A percentile compares a stretch with the other conserved stretches of the same genome.
These are phyloP conservation scores for Mucor mucedo DNA, from an alignment of 371 early-diverging fungal genomes.

Conservation along the genomic window DNA sequence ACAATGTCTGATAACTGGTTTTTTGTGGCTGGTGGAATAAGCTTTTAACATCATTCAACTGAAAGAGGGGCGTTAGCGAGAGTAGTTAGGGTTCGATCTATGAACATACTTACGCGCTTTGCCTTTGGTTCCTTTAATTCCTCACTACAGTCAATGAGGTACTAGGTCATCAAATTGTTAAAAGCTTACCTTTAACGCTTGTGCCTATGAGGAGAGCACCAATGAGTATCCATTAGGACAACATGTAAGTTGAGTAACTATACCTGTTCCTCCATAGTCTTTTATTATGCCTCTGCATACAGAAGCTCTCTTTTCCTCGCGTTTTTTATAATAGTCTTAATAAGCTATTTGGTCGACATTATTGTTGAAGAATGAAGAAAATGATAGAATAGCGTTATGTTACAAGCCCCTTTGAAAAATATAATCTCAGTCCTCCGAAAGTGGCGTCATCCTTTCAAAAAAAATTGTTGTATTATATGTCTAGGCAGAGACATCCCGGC, in stretches of 20 bases:
- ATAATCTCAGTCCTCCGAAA: no score
- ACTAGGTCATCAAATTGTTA: slow-evolving; percentile 22
- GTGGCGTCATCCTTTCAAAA: no score
- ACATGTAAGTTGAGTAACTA: slow-evolving; percentile 18
- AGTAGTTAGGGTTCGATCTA: slow-evolving; percentile 16
- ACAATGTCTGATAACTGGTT: slow-evolving; percentile 11
- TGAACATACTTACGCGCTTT: slow-evolving; percentile 19
- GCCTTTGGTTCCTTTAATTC: slow-evolving; percentile 14
- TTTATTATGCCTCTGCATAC: slow-evolving; percentile 26
- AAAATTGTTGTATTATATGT: no score
- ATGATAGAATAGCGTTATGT: not conserved
- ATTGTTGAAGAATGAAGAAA: slow-evolving; percentile 19
- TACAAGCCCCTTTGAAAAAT: no score
- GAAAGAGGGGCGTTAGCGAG: slow-evolving; percentile 23
- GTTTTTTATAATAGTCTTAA: slow-evolving; percentile 20
- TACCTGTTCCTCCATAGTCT: slow-evolving; percentile 21
- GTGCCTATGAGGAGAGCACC: slow-evolving; percentile 12
- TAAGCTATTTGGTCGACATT: slow-evolving; percentile 20
- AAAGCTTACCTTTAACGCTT: slow-evolving; percentile 20
- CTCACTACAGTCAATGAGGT: slow-evolving; percentile 18
- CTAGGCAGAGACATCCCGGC: not conserved
- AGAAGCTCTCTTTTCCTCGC: slow-evolving; percentile 23
- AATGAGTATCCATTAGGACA: slow-evolving; percentile 18
- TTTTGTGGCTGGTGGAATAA: slow-evolving; percentile 16
- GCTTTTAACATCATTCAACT: slow-evolving; percentile 16